Percentiles rank a stretch among this genome's conserved stretches.
phyloP scores from a whole-genome alignment of 805 yeast genomes.

The Hanseniaspora hatyaiensis region DNA sequence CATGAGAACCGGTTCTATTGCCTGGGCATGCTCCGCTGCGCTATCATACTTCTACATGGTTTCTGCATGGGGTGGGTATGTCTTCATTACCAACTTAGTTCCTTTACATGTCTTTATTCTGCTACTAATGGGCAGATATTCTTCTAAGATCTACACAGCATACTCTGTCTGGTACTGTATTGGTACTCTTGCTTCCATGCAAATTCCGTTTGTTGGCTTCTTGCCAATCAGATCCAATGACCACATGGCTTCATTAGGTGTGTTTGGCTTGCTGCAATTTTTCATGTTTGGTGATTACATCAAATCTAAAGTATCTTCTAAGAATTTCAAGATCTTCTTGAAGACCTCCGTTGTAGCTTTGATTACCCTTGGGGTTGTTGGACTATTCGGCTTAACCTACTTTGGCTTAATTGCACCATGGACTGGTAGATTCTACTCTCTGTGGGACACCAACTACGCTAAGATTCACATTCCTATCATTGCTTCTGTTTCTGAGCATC shows the following conservation, averaged over 20 bases:
- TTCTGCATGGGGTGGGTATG: constrained; percentile 99
- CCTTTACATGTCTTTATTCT: constrained; percentile 89
- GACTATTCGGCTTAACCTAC: constrained; percentile 68
- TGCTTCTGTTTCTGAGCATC: constrained; percentile 98
- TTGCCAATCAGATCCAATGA: constrained; percentile 93
- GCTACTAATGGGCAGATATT: constrained; percentile 87
- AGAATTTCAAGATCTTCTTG: constrained; percentile 61
- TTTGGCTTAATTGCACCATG: constrained; percentile 96
- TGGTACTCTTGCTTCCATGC: constrained; percentile 98
- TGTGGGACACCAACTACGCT: constrained; percentile 97
- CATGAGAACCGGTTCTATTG: constrained; percentile 76
- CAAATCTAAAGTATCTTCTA: constrained; percentile 56
- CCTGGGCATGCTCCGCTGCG: constrained; percentile 75
- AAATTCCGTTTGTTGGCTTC: constrained; percentile 96
- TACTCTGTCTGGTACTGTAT: constrained; percentile 94
- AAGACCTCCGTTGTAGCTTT: constrained; percentile 47
- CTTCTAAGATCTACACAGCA: constrained; percentile 69
- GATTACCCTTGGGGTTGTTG: constrained; percentile 52
- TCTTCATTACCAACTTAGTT: constrained; percentile 92
- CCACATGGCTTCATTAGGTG: constrained; percentile 97
- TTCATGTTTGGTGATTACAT: constrained; percentile 78
- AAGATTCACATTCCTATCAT: constrained; percentile 96
- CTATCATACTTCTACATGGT: constrained; percentile 95
- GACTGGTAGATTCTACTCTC: constrained; percentile 97
- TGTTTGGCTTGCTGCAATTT: constrained; percentile 86